phyloP scores from a whole-genome alignment of 192 early-diverging fungal species.

The Backusella morwellensis region DNA sequence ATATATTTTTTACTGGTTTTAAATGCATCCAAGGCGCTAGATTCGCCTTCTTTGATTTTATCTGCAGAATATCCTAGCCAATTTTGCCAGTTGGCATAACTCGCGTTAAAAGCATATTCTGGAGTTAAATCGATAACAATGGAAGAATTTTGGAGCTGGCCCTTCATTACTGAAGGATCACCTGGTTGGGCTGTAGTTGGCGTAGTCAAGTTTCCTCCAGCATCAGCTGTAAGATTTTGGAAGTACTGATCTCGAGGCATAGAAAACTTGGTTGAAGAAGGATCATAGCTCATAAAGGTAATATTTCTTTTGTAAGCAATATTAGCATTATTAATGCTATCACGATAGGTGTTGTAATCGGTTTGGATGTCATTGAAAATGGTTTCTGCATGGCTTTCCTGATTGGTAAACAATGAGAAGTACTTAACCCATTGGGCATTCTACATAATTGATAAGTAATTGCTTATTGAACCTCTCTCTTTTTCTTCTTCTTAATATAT shows the following conservation, averaged over 20 bases:
- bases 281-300: constrained; percentile 40
- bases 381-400: constrained; percentile 16
- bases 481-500: neutral
- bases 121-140: constrained; percentile 31
- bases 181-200: constrained; percentile 17
- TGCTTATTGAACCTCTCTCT: neutral
- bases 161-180: constrained; percentile 14
- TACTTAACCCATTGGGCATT: constrained; percentile 40
- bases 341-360: constrained; percentile 15
- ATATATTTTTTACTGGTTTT: constrained; percentile 16
- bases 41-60: constrained; percentile 6
- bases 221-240: constrained; percentile 37
- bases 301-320: constrained; percentile 32
- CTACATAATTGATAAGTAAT: neutral
- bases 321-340: constrained; percentile 15
- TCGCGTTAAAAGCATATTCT: constrained; percentile 9
- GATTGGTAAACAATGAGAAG: constrained; percentile 40
- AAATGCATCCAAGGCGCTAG: constrained; percentile 8
- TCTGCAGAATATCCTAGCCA: constrained; percentile 18
- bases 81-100: constrained; percentile 11
- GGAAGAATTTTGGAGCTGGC: constrained; percentile 24
- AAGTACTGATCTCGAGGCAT: constrained; percentile 33
- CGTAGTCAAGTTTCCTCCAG: constrained; percentile 33
- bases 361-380: constrained; percentile 33
- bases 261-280: constrained; percentile 16